Percentiles rank a stretch among this genome's conserved stretches.
Conservation (phyloP, 768 basidiomycete species). For the Boletales sp. region DNA sequence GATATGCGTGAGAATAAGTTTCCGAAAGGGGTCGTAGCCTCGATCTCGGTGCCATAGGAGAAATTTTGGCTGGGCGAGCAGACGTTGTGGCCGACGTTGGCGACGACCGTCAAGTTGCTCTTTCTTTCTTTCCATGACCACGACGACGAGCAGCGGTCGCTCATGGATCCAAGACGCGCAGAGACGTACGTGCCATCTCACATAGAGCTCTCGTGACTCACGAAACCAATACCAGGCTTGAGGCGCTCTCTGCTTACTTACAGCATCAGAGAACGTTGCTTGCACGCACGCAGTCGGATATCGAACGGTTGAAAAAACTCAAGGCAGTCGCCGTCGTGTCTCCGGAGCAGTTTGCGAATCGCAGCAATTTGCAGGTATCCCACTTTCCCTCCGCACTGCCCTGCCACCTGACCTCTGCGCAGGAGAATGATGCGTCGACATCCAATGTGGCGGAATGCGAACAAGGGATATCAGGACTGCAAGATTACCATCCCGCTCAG, state of each 20-base stretch:
- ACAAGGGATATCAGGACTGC: slow-evolving; percentile 42
- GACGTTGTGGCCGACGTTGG: slow-evolving; percentile 8
- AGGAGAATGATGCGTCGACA: slow-evolving; percentile 11
- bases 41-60: slow-evolving; percentile 15
- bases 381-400: background rate
- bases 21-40: slow-evolving; percentile 9
- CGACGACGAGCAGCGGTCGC: slow-evolving; percentile 22
- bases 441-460: slow-evolving; percentile 31
- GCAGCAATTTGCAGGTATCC: slow-evolving; percentile 35
- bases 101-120: slow-evolving; percentile 1
- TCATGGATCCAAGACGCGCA: slow-evolving; percentile 33
- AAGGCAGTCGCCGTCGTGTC: slow-evolving; percentile 36
- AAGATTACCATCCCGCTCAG: slow-evolving; percentile 40
- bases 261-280: slow-evolving; percentile 58
- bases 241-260: slow-evolving; percentile 68
- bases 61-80: slow-evolving; percentile 17
- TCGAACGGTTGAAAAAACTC: slow-evolving; percentile 50
- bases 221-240: slow-evolving; percentile 23
- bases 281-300: slow-evolving; percentile 57
- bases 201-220: background rate
- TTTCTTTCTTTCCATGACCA: slow-evolving; percentile 30
- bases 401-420: slow-evolving; percentile 20
- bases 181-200: slow-evolving; percentile 26
- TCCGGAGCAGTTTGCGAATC: slow-evolving; percentile 32
- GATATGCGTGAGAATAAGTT: slow-evolving; percentile 19